Conservation (phyloP, 2,329 filamentous ascomycete genomes). For the Chaetomium olivaceum region DNA sequence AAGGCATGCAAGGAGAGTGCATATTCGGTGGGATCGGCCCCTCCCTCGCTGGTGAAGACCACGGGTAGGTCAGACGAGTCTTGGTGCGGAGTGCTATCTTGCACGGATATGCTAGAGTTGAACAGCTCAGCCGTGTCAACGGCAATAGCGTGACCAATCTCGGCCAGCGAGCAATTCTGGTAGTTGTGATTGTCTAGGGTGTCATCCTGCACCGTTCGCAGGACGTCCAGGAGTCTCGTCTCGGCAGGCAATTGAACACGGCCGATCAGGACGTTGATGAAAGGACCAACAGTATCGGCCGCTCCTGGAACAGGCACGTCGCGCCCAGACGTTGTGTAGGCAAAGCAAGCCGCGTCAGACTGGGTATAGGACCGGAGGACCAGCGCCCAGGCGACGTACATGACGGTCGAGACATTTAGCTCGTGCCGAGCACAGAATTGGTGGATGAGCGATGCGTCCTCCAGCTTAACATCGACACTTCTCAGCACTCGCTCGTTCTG, state of each 20-base stretch:
- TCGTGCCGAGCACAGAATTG: slow-evolving; percentile 3
- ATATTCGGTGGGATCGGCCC: slow-evolving; percentile 3
- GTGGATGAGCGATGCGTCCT: slow-evolving; percentile 2
- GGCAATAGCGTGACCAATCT: slow-evolving; percentile 2
- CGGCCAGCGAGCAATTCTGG: background rate
- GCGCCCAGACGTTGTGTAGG: slow-evolving; percentile 2
- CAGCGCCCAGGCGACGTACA: background rate
- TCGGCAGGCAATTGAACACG: slow-evolving; percentile 1
- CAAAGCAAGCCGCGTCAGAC: slow-evolving; percentile 1
- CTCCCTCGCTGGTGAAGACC: slow-evolving; percentile 3
- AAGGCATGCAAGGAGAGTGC: slow-evolving; percentile 1
- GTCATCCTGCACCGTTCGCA: slow-evolving; percentile 1
- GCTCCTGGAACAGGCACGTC: slow-evolving; percentile 1
- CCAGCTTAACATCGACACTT: background rate
- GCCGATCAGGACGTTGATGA: slow-evolving; percentile 1
- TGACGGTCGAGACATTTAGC: slow-evolving; percentile 5
- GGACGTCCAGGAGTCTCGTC: background rate
- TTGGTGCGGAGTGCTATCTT: background rate
- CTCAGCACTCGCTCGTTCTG: background rate
- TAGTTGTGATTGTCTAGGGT: background rate
- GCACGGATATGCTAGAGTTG: slow-evolving; percentile 1
- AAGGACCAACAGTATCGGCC: background rate
- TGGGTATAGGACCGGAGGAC: background rate
- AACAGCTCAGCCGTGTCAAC: slow-evolving; percentile 3
- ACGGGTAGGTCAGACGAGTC: background rate